Percentiles rank a stretch among this genome's conserved stretches.
These are phyloP conservation scores for Striga asiatica DNA, from an alignment of 257 asterid genomes.

Conservation along the genomic window DNA sequence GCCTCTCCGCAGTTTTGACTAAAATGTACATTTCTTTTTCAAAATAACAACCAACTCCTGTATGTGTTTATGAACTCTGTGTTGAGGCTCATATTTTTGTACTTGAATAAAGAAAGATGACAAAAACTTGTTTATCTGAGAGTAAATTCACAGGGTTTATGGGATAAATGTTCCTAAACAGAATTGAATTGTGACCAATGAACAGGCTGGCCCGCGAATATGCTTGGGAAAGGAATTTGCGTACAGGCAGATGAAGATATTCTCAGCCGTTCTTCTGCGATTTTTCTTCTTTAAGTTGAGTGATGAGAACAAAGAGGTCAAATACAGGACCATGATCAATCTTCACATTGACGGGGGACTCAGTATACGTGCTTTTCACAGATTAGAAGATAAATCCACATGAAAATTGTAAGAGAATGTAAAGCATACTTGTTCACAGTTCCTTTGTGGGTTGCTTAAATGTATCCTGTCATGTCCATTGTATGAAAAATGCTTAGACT, in stretches of 20 bases:
- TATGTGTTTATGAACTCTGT: too few species aligned
- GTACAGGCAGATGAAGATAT: conserved; percentile 49
- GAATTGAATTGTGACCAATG: not conserved
- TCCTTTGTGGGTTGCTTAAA: too few species aligned
- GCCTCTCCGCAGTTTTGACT: too few species aligned
- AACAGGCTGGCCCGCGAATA: conserved; percentile 46
- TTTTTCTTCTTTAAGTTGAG: conserved; percentile 32
- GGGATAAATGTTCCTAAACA: not conserved
- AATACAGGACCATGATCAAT: conserved; percentile 48
- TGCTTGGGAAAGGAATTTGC: conserved; percentile 57
- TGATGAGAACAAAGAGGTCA: conserved; percentile 23
- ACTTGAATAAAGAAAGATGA: too few species aligned
- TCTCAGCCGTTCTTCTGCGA: conserved; percentile 30
- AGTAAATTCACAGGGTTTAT: not conserved
- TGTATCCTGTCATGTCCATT: too few species aligned
- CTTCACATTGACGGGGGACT: conserved; percentile 51
- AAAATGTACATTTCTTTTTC: too few species aligned
- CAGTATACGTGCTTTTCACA: conserved; percentile 24
- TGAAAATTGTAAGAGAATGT: too few species aligned
- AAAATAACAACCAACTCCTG: too few species aligned
- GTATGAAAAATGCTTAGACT: too few species aligned
- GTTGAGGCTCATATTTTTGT: too few species aligned
- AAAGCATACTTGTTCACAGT: too few species aligned
- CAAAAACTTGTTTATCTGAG: too few species aligned
- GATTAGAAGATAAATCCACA: conserved; percentile 13